Base-by-base conservation (phyloP, 2,329 filamentous ascomycete genomes). In the Nothophoma quercina region DNA sequence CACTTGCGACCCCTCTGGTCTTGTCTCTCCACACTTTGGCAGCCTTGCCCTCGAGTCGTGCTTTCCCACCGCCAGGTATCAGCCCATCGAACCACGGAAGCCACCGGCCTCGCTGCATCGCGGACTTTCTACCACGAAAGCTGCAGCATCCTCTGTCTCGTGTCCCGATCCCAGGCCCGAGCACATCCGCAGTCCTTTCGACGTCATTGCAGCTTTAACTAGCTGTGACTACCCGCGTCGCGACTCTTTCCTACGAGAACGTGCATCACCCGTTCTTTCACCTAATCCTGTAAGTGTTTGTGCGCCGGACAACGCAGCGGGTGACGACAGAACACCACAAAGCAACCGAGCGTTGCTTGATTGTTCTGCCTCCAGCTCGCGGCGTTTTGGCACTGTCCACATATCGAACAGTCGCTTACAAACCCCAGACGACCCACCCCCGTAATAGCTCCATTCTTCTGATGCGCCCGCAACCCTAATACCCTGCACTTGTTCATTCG, bases 381-480 rank as follows among this genome's bases (percentile, higher is more conserved):
- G 36, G 19, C 32, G 16, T 32, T 22, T n/a, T 51, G 43, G 32
- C 19, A 36, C 28, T 25, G 28, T 25, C 45, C 34, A 33, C 13
- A 26, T 28, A 46, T 45, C 23, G 39, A 56, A 51, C 43, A 29
- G 38, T 54, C 47, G 55, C 55, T 62, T 56, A 64, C 38, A 25
- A 29, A 35, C 46, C 43, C 53, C 59, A 58, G 46, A 48, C 41
- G 33, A 50, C 43, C 63, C 54, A 49, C 60, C 59, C 65, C 62
- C 45, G 35, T 49, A 55, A 64, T 69, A 65, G 58, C 61, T 58
- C 61, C 67, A 48, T 48, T 41, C 65, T 66, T 75, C 71, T 79
- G 77, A 80, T 79, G 77, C 69, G 58, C 66, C 60, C 63, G 55
- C 68, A 68, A 66, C 64, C 68, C 60, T 78, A 70, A 74, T 59